A percentile compares a stretch with the other conserved stretches of the same genome.
phyloP scores from a whole-genome alignment of 2,329 filamentous ascomycete genomes.

The Hypoxylon sp. region DNA sequence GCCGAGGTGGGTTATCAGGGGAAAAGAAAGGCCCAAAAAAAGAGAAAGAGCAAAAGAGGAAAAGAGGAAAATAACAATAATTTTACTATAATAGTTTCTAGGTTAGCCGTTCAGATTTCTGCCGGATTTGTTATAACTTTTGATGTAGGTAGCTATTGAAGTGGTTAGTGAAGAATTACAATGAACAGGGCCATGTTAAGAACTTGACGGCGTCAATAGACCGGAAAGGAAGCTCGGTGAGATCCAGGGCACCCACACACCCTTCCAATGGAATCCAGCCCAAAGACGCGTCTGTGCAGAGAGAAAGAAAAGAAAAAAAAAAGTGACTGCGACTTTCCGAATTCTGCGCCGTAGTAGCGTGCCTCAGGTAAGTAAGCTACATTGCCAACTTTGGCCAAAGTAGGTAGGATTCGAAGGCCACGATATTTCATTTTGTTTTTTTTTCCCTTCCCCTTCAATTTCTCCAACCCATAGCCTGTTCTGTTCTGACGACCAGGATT shows the following conservation, averaged over 20 bases:
- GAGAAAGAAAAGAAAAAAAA: conserved; percentile 18
- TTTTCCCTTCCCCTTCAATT: conserved; percentile 17
- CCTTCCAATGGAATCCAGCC: conserved; percentile 27
- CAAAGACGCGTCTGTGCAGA: conserved; percentile 36
- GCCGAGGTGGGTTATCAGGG: conserved; percentile 21
- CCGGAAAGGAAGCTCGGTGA: conserved; percentile 47
- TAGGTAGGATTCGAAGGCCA: conserved; percentile 25
- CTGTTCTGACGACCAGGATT: conserved; percentile 29
- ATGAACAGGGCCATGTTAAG: conserved; percentile 18
- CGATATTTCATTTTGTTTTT: conserved; percentile 2
- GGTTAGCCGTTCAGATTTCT: neutral
- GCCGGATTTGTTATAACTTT: conserved; percentile 3
- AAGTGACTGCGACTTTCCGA: conserved; percentile 41
- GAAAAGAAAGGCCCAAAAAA: neutral
- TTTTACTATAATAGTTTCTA: conserved; percentile 7
- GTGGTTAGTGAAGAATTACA: conserved; percentile 1
- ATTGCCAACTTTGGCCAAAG: conserved; percentile 26
- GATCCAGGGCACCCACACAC: conserved; percentile 39
- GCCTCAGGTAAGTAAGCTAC: conserved; percentile 24
- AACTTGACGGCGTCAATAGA: conserved; percentile 40
- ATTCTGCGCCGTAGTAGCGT: conserved; percentile 32
- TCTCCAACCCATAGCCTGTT: conserved; percentile 29
- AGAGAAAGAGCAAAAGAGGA: conserved; percentile 4
- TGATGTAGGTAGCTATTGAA: conserved; percentile 2
- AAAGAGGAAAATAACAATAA: conserved; percentile 8